phyloP scores from a whole-genome alignment of 208 protist genomes.

The Wallacemonas collosoma region DNA sequence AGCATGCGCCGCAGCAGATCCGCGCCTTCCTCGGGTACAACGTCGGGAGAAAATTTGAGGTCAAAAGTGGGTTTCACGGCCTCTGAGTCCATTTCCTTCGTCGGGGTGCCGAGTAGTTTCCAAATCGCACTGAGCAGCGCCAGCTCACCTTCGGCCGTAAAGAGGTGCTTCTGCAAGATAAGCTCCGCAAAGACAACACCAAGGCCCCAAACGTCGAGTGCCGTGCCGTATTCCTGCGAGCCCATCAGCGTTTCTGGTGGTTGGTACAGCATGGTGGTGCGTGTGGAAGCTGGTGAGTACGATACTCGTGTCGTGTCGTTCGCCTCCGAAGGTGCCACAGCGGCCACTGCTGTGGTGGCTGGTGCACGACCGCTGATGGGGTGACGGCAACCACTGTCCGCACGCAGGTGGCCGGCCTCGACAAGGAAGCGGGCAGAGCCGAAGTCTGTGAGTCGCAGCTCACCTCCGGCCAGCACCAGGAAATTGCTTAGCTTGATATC shows the following conservation, averaged over 20 bases:
- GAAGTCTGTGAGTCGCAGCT: constrained; percentile 88
- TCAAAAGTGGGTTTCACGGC: constrained; percentile 46
- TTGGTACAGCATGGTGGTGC: constrained; percentile 89
- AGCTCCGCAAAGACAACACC: constrained; percentile 90
- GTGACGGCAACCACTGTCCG: too few relatives aligned
- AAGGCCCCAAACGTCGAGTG: constrained; percentile 84
- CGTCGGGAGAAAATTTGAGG: constrained; percentile 53
- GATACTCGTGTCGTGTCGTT: neutral
- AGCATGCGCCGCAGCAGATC: constrained; percentile 81
- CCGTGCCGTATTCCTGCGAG: constrained; percentile 46
- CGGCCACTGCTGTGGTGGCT: neutral
- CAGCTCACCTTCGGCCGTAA: constrained; percentile 69
- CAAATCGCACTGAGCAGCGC: constrained; percentile 77
- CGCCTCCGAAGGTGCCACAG: too few relatives aligned
- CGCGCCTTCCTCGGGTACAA: constrained; percentile 57
- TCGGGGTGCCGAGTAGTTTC: constrained; percentile 68
- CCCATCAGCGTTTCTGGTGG: constrained; percentile 83
- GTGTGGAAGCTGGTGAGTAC: constrained; percentile 72
- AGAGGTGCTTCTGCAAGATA: constrained; percentile 74
- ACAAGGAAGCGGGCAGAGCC: constrained; percentile 71
- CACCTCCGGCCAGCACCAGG: constrained; percentile 60
- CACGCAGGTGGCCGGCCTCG: too few relatives aligned
- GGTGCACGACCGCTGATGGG: constrained; percentile 1
- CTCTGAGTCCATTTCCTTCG: neutral
- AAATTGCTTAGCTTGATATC: constrained; percentile 92